Evolutionary conservation across 202 grass and related monocot species (phyloP), one percentile per base, ranked within the genome.

Genomic region (Schoenoplectus tabernaemontani): DNA sequence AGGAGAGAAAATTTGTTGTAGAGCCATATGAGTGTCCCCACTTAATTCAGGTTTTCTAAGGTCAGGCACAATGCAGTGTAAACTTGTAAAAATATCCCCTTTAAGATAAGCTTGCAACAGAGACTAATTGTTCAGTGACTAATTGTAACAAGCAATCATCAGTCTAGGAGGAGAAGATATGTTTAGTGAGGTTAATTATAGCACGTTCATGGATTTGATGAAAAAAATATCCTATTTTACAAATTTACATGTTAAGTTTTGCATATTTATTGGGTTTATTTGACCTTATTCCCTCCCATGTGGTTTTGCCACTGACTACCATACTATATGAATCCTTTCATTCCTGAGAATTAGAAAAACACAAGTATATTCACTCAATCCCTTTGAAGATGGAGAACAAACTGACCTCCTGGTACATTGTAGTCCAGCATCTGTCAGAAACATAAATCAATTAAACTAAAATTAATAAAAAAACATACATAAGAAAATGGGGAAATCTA

Each of bases 381-480:
- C 23, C 20, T 72, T 46, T 17, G 44, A 74, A 32, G 24, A 51
- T 33, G 6, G 26, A 80, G 17, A 17, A 68, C 81, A 50, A 75
- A 59, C 87, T 92, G 81, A 90, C 95, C 95, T 86, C 95, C 95
- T 2, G 89, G 95, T 53, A 98, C 91, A 42, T 95, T 98, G 83
- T 98, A 95, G 84, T 98, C 95, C 68, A 98, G 20, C 95, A 98
- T 98, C 91, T 98, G 80, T 70, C 58, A 68, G 69, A 77, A 68
- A 83, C 7, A 36, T 76, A 84, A 61, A 86, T 19, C 22, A 76
- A 84, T 79, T 66, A 88, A 76, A 48, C 37, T 51, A 66, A 79
- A 58, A 22, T 10, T 43, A 57, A 5, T 8, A 9, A 37, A 8
- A 23, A 53, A n/a, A n/a, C n/a, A 46, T 12, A 22, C 34, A 36